A percentile compares a stretch with the other conserved stretches of the same genome.
Evolutionary conservation across 73 alveolate species (phyloP).

Genomic region (Tetrahymena borealis): DNA sequence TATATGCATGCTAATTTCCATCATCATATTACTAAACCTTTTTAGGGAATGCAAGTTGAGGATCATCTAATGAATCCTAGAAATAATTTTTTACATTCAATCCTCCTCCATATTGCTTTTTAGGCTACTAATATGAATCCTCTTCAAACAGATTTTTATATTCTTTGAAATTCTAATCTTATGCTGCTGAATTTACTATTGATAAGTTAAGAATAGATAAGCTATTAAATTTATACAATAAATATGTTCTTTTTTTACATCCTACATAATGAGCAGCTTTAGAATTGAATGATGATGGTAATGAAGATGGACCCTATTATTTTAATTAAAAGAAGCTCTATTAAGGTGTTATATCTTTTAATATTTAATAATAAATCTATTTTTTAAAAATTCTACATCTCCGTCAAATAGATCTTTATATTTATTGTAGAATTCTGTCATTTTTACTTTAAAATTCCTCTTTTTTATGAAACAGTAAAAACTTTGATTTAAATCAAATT

Average conservation of each 20-base stretch:
- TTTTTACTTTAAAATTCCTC: not conserved
- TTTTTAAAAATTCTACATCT: not conserved
- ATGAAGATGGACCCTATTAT: no score
- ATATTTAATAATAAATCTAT: not conserved
- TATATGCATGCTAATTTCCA: not conserved
- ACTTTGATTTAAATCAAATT: not conserved
- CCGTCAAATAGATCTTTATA: not conserved
- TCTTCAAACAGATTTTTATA: not conserved
- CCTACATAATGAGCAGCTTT: not conserved
- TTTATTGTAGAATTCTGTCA: not conserved
- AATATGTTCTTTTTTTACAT: not conserved
- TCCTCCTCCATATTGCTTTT: not conserved
- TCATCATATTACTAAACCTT: not conserved
- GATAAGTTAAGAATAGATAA: not conserved
- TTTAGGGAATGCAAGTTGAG: not conserved
- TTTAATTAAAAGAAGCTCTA: no score
- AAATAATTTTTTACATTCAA: not conserved
- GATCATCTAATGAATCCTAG: not conserved
- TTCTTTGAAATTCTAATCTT: not conserved
- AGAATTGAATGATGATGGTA: not conserved
- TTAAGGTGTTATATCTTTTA: no score
- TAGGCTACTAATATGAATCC: not conserved
- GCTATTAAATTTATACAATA: not conserved
- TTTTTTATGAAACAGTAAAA: not conserved
- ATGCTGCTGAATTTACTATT: not conserved